These are phyloP conservation scores for Massospora cicadina DNA, from an alignment of 371 early-diverging fungal genomes.

Conservation along the genomic window DNA sequence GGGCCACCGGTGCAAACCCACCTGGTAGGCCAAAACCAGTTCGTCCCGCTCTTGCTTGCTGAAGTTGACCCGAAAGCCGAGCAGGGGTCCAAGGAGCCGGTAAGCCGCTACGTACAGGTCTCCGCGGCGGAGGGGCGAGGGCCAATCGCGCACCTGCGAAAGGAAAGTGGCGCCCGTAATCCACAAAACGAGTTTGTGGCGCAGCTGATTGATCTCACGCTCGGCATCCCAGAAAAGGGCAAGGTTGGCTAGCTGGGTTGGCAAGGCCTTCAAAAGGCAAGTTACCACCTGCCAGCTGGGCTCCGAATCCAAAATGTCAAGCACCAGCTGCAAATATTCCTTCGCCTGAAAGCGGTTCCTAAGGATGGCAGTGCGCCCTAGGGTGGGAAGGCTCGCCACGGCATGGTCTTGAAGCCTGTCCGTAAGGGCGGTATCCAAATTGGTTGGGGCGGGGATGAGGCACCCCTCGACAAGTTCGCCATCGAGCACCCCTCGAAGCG, in stretches of 20 bases:
- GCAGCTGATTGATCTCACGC: slow-evolving; percentile 15
- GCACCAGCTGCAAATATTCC: not conserved
- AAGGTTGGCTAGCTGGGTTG: not conserved
- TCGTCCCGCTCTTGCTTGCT: slow-evolving; percentile 47
- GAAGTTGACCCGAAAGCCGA: slow-evolving; percentile 59
- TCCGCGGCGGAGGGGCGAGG: slow-evolving; percentile 32
- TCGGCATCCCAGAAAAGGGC: not conserved
- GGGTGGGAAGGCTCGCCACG: not conserved
- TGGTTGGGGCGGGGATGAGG: not conserved
- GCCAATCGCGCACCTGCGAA: slow-evolving; percentile 27
- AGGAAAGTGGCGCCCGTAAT: slow-evolving; percentile 30
- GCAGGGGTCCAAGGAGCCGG: slow-evolving; percentile 38
- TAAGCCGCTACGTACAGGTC: slow-evolving; percentile 47
- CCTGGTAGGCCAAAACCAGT: slow-evolving; percentile 53
- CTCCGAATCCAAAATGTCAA: not conserved
- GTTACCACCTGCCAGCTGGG: not conserved
- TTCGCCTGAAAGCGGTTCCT: not conserved
- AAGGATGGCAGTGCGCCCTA: not conserved
- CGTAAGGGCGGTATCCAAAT: no score
- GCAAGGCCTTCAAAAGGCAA: not conserved
- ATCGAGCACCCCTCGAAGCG: not conserved
- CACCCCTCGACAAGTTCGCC: not conserved
- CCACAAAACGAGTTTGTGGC: slow-evolving; percentile 28
- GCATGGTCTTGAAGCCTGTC: not conserved
- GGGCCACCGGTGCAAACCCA: slow-evolving; percentile 57